Conservation (phyloP, 345 rosid genomes). For the Ceriops decandra region DNA sequence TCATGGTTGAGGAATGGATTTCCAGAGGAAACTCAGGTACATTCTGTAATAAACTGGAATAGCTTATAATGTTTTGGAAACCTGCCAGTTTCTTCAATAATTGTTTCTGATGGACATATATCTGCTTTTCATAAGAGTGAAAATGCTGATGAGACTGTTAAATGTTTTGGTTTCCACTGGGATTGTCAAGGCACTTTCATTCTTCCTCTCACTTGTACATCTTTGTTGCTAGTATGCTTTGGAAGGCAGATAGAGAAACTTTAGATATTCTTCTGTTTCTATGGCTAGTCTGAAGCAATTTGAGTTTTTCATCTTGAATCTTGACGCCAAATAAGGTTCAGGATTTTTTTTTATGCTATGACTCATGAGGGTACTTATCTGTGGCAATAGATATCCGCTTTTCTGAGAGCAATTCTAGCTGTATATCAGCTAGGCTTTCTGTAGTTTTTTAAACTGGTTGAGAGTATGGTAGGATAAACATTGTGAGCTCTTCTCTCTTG, state of each 20-base stretch:
- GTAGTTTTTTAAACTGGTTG: background rate
- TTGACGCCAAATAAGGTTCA: too few relatives aligned
- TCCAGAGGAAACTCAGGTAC: conserved; percentile 68
- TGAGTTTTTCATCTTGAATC: too few relatives aligned
- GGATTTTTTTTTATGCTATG: too few relatives aligned
- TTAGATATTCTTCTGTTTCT: background rate
- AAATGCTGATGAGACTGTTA: background rate
- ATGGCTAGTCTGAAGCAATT: background rate
- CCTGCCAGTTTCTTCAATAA: too few relatives aligned
- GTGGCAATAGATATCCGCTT: background rate
- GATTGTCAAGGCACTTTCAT: background rate
- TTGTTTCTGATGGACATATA: background rate
- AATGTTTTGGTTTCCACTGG: background rate
- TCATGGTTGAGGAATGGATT: conserved; percentile 90
- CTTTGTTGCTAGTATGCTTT: background rate
- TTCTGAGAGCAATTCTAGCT: background rate
- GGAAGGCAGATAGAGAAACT: background rate
- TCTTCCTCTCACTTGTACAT: background rate
- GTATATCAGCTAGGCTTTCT: background rate
- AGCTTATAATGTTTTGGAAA: background rate
- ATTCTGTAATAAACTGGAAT: conserved; percentile 10
- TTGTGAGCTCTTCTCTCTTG: background rate
- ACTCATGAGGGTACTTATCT: background rate
- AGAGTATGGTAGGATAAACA: background rate
- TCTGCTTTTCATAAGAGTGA: background rate